Conservation (phyloP, 1,284 basidiomycete species). For the Tremellales sp. region DNA sequence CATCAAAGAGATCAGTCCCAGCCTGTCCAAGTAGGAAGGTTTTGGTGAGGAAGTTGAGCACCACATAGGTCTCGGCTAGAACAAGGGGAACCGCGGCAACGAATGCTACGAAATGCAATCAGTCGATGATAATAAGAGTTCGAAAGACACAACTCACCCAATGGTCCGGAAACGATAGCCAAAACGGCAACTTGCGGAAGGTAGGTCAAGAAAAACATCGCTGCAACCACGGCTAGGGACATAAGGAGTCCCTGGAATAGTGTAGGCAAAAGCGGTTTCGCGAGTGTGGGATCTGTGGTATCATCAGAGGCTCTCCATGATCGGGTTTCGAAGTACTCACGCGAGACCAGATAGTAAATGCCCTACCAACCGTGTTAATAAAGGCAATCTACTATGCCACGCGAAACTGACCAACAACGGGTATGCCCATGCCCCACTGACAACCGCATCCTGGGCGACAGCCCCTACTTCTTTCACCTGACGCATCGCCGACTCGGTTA, state of each 20-base stretch:
- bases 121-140: background rate
- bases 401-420: conserved; percentile 43
- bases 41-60: conserved; percentile 53
- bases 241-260: conserved; percentile 42
- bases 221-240: conserved; percentile 49
- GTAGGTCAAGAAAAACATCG: conserved; percentile 62
- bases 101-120: conserved; percentile 34
- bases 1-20: conserved; percentile 51
- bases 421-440: conserved; percentile 49
- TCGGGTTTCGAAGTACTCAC: conserved; percentile 17
- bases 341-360: conserved; percentile 44
- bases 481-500: conserved; percentile 27
- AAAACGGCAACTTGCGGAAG: conserved; percentile 65
- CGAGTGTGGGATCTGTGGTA: conserved; percentile 45
- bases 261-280: conserved; percentile 46
- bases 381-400: no score
- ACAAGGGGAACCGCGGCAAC: conserved; percentile 50
- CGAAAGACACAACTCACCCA: conserved; percentile 41
- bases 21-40: conserved; percentile 54
- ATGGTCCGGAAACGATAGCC: conserved; percentile 60
- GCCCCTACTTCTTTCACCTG: conserved; percentile 32
- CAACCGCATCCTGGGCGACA: conserved; percentile 43
- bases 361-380: conserved; percentile 34
- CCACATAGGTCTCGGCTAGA: conserved; percentile 49
- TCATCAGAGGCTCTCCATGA: background rate